Evolutionary conservation across 2,329 filamentous ascomycete genomes (phyloP).

Genomic region (Cordyceps tenuipes): DNA sequence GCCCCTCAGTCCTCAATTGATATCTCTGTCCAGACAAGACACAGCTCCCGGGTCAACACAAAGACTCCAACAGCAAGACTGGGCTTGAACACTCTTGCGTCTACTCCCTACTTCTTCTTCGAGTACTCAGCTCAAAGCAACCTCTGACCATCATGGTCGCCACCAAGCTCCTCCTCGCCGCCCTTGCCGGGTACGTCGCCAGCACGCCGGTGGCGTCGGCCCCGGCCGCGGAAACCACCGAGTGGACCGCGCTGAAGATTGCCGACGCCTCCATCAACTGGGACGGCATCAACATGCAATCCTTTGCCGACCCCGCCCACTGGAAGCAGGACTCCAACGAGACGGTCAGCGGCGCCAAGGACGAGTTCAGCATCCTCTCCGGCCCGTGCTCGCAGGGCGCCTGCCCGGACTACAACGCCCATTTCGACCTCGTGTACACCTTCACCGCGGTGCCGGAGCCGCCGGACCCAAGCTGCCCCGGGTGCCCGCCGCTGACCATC

Average conservation of each 20-base stretch:
- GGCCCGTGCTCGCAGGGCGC: constrained; percentile 10
- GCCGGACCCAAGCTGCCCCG: neutral
- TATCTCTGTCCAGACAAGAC: neutral
- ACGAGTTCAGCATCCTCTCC: neutral
- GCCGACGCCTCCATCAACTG: neutral
- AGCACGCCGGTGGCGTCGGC: neutral
- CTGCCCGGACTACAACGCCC: constrained; percentile 12
- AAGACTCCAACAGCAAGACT: neutral
- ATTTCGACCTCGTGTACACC: constrained; percentile 13
- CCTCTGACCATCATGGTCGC: neutral
- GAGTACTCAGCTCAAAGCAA: neutral
- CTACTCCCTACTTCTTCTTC: neutral
- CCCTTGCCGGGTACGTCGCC: neutral
- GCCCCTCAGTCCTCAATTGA: neutral
- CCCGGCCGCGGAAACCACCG: neutral
- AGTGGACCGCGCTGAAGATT: neutral
- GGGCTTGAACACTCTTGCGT: neutral
- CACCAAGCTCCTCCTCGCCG: neutral
- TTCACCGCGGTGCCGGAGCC: neutral
- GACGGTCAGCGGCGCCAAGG: neutral
- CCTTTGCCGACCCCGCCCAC: neutral
- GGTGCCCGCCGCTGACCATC: constrained; percentile 4
- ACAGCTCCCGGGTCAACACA: neutral
- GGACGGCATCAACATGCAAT: neutral
- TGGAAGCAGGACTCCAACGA: neutral